Percentiles rank a stretch among this genome's conserved stretches.
These are phyloP conservation scores for Luzula sylvatica DNA, from an alignment of 176 grass and related monocot genomes.

Conservation along the genomic window DNA sequence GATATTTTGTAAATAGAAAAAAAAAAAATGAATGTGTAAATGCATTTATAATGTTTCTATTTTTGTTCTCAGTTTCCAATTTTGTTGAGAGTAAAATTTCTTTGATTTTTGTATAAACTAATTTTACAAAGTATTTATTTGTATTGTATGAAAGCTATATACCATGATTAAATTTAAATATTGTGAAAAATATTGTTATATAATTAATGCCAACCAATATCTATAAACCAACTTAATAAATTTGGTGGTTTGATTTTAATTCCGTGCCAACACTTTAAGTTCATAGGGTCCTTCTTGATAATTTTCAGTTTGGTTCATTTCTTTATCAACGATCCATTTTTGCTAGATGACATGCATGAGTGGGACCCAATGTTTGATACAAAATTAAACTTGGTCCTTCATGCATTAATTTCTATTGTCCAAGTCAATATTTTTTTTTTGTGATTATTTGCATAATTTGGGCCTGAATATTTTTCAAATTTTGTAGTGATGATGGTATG, in stretches of 20 bases:
- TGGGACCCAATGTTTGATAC: not conserved
- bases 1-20: not conserved
- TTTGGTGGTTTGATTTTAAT: conserved; percentile 1
- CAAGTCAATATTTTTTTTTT: not conserved
- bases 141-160: no score
- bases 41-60: not conserved
- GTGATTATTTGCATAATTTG: conserved; percentile 12
- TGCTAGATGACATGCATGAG: not conserved
- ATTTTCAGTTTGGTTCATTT: not conserved
- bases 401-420: not conserved
- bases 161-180: no score
- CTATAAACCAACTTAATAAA: conserved; percentile 4
- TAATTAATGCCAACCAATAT: conserved; percentile 10
- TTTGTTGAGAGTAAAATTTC: no score
- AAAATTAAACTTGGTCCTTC: not conserved
- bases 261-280: not conserved
- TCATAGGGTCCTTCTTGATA: no score
- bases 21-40: not conserved
- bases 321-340: not conserved
- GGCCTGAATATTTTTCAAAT: not conserved
- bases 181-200: not conserved
- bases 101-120: no score
- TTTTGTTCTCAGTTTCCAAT: no score
- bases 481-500: conserved; percentile 48
- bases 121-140: no score